Evolutionary conservation across 2,329 filamentous ascomycete species (phyloP).

Genomic region (Ustilaginoidea virens): DNA sequence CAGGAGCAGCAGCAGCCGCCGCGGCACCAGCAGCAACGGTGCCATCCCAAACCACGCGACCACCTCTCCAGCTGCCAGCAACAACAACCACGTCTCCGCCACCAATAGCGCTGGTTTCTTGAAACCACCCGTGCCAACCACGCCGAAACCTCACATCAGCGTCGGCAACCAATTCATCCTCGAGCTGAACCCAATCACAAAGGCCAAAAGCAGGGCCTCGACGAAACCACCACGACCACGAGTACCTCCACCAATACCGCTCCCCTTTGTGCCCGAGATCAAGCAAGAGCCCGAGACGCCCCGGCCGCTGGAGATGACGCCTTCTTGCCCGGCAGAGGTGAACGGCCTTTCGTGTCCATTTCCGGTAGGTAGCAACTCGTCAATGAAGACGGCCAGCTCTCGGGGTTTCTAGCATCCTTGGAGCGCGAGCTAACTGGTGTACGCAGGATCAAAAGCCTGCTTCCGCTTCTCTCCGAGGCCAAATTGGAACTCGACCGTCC

Average conservation of each 20-base stretch:
- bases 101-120: conserved; percentile 12
- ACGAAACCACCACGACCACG: conserved; percentile 17
- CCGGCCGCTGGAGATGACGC: conserved; percentile 9
- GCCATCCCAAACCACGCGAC: neutral
- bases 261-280: conserved; percentile 11
- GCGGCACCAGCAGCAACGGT: neutral
- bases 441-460: conserved; percentile 13
- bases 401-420: too few species aligned
- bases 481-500: conserved; percentile 19
- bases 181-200: conserved; percentile 17
- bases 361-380: conserved; percentile 12
- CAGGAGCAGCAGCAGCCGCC: neutral
- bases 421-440: neutral
- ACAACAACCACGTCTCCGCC: neutral
- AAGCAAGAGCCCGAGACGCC: conserved; percentile 18
- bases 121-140: conserved; percentile 23
- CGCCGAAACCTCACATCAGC: conserved; percentile 21
- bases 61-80: too few species aligned
- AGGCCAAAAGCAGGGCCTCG: conserved; percentile 19
- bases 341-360: conserved; percentile 6
- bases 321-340: conserved; percentile 9
- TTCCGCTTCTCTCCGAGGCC: conserved; percentile 14
- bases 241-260: conserved; percentile 9
- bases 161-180: conserved; percentile 20
- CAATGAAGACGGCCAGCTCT: too few species aligned